Conservation (phyloP, 192 early-diverging fungal species). For the Backusella macrospora region DNA sequence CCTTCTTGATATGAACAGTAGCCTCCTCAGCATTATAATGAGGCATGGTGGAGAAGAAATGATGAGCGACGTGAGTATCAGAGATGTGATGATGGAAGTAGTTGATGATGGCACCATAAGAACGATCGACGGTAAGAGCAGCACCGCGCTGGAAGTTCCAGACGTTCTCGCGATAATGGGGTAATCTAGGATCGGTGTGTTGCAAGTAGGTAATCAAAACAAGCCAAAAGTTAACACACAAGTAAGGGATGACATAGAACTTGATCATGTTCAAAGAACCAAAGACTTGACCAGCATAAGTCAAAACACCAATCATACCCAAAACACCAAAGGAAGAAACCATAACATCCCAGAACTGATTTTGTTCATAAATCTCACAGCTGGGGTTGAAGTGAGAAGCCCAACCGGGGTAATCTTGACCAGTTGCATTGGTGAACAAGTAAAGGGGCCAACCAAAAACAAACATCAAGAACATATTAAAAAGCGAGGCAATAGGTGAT, state of each 20-base stretch:
- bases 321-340: conserved; percentile 64
- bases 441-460: conserved; percentile 90
- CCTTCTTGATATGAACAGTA: conserved; percentile 77
- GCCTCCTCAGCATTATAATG: conserved; percentile 93
- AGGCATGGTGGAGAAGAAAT: conserved; percentile 97
- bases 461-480: conserved; percentile 67
- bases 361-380: conserved; percentile 77
- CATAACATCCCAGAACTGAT: conserved; percentile 71
- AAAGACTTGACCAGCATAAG: conserved; percentile 53
- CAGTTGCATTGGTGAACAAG: conserved; percentile 75
- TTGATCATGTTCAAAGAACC: conserved; percentile 63
- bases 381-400: conserved; percentile 88
- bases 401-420: conserved; percentile 71
- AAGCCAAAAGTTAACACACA: conserved; percentile 93
- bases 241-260: conserved; percentile 90
- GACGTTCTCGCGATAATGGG: conserved; percentile 80
- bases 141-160: conserved; percentile 96
- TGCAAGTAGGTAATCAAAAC: conserved; percentile 94
- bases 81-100: conserved; percentile 78
- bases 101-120: conserved; percentile 86
- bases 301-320: conserved; percentile 63
- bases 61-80: conserved; percentile 94
- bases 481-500: conserved; percentile 69
- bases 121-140: conserved; percentile 84
- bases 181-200: conserved; percentile 86